Percentiles rank a stretch among this genome's conserved stretches.
Evolutionary conservation across 1,284 basidiomycete species (phyloP).

Genomic region (Porogramme epimiltina): DNA sequence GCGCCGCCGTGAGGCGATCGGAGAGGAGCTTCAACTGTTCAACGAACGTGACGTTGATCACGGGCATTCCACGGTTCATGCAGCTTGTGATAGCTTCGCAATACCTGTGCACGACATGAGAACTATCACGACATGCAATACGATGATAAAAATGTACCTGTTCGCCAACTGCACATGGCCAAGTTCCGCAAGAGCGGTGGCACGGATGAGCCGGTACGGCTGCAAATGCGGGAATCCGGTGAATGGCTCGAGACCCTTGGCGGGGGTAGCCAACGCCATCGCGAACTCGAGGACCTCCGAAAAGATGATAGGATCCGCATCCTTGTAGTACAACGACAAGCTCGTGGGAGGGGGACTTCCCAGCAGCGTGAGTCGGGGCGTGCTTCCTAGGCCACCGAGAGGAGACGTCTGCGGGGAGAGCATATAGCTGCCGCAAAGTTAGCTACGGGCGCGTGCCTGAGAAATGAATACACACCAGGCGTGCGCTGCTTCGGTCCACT

Average conservation of each 20-base stretch:
- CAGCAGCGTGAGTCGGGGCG: constrained; percentile 65
- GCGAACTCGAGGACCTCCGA: constrained; percentile 95
- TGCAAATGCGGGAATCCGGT: constrained; percentile 85
- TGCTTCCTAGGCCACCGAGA: constrained; percentile 67
- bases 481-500: constrained; percentile 87
- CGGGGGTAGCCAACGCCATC: constrained; percentile 67
- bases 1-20: constrained; percentile 81
- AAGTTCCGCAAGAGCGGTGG: constrained; percentile 76
- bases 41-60: constrained; percentile 66
- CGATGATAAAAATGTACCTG: constrained; percentile 50
- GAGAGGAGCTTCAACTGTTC: constrained; percentile 82
- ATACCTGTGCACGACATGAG: constrained; percentile 57
- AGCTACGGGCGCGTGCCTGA: constrained; percentile 2
- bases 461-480: constrained; percentile 63
- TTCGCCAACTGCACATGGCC: constrained; percentile 77
- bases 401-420: constrained; percentile 85
- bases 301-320: constrained; percentile 82
- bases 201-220: constrained; percentile 85
- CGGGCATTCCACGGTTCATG: constrained; percentile 67
- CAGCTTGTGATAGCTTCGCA: constrained; percentile 88
- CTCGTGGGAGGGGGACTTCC: constrained; percentile 63
- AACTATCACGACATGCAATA: not conserved
- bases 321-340: constrained; percentile 59
- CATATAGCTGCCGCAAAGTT: constrained; percentile 65
- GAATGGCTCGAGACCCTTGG: constrained; percentile 89